Percentiles rank a stretch among this genome's conserved stretches.
Evolutionary conservation across 352 stramenopile species (phyloP).

Genomic region (Globisporangium parvum): DNA sequence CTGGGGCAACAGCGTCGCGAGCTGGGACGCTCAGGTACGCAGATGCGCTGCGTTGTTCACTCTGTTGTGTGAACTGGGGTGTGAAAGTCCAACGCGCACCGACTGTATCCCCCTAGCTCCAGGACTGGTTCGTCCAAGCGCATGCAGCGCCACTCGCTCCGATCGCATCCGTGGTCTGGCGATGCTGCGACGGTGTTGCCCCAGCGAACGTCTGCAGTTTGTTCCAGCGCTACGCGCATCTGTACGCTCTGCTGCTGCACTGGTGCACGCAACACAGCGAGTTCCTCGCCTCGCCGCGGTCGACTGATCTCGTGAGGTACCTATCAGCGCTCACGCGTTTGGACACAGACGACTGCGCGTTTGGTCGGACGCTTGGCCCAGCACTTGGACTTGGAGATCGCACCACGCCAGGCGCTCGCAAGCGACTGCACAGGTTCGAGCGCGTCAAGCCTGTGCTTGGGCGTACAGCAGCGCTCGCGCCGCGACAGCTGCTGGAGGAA

Average conservation of each 20-base stretch:
- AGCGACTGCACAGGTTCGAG: too few species aligned
- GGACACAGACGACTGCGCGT: background rate
- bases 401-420: too few species aligned
- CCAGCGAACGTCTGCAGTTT: constrained; percentile 1
- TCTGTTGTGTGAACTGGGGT: background rate
- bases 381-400: background rate
- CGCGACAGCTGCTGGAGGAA: constrained; percentile 3
- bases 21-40: constrained; percentile 21
- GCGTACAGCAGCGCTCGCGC: background rate
- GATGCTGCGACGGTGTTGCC: constrained; percentile 12
- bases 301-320: constrained; percentile 26
- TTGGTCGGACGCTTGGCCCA: constrained; percentile 3
- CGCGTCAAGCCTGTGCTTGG: background rate
- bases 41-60: background rate
- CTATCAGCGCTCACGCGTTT: constrained; percentile 15
- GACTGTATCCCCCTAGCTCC: constrained; percentile 17
- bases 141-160: constrained; percentile 25
- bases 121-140: constrained; percentile 32
- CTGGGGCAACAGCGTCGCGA: constrained; percentile 37
- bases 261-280: constrained; percentile 26
- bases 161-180: constrained; percentile 16
- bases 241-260: constrained; percentile 33
- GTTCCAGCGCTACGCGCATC: constrained; percentile 27
- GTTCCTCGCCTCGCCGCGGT: constrained; percentile 28
- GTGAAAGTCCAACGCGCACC: background rate